These are phyloP conservation scores for Fraxinus angustifolia DNA, from an alignment of 305 asterid genomes.

Conservation along the genomic window DNA sequence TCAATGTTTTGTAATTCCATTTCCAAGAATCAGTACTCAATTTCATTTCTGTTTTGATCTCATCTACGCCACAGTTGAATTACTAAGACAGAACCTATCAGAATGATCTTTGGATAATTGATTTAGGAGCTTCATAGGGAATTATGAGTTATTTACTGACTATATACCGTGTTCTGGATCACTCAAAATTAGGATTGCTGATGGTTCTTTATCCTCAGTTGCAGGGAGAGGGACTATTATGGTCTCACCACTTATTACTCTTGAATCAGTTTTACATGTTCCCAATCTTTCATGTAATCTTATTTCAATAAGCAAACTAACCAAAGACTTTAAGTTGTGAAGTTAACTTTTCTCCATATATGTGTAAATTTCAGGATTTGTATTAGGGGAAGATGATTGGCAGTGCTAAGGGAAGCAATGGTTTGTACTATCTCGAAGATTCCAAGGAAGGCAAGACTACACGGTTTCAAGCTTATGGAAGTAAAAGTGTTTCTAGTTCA, in stretches of 20 bases:
- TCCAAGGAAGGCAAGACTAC: neutral
- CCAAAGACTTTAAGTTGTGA: neutral
- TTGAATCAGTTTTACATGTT: neutral
- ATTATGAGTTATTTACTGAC: neutral
- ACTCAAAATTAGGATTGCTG: neutral
- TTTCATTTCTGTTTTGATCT: no score
- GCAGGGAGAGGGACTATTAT: neutral
- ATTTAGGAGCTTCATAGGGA: neutral
- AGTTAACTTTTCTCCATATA: neutral
- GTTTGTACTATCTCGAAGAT: neutral
- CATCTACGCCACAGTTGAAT: no score
- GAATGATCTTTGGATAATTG: neutral
- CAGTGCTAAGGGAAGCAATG: neutral
- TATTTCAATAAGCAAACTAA: neutral
- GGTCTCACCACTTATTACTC: neutral
- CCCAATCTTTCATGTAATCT: neutral
- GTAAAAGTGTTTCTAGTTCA: neutral
- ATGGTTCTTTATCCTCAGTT: neutral
- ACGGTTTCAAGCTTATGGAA: no score
- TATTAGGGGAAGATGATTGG: neutral
- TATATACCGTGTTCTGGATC: neutral
- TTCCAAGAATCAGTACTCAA: no score
- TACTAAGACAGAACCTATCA: no score
- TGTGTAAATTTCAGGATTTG: neutral
- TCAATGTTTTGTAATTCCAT: no score